phyloP scores from a whole-genome alignment of 371 early-diverging fungal species.

The Zopfochytrium polystomum region DNA sequence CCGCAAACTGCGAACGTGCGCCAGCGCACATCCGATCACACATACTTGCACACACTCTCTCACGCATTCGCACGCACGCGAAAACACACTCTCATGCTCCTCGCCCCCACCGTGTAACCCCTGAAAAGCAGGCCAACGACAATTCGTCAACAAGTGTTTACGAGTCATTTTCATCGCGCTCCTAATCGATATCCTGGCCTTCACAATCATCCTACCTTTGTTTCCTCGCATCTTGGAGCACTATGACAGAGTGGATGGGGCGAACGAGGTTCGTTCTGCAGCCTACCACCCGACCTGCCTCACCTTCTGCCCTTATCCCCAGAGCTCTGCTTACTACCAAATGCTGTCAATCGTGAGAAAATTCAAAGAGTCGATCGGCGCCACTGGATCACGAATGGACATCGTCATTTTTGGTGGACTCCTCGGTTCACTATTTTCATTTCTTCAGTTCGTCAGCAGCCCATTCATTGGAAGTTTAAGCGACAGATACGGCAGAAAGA shows the following conservation, averaged over 20 bases:
- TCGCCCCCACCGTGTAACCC: no score
- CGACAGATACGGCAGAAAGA: constrained; percentile 82
- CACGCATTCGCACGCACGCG: no score
- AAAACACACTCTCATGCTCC: no score
- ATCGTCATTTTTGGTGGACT: constrained; percentile 92
- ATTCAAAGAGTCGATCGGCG: constrained; percentile 37
- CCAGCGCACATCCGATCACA: no score
- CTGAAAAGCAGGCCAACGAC: no score
- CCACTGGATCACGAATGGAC: constrained; percentile 51
- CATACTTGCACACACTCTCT: no score
- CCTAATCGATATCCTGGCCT: constrained; percentile 90
- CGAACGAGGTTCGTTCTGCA: constrained; percentile 24
- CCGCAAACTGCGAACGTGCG: no score
- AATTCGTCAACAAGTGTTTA: no score
- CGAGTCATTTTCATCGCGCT: constrained; percentile 60
- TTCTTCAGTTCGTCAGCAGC: constrained; percentile 86
- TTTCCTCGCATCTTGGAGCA: constrained; percentile 73
- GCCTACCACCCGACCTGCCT: not conserved
- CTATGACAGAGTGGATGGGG: constrained; percentile 46
- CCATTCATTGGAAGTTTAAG: constrained; percentile 81
- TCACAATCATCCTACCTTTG: constrained; percentile 94
- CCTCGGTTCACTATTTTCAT: constrained; percentile 87
- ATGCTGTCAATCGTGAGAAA: constrained; percentile 23
- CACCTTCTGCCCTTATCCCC: no score
- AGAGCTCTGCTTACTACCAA: constrained; percentile 35